Percentiles rank a stretch among this genome's conserved stretches.
Evolutionary conservation across 2,329 filamentous ascomycete genomes (phyloP).

Genomic region (Ophiostoma sp.): DNA sequence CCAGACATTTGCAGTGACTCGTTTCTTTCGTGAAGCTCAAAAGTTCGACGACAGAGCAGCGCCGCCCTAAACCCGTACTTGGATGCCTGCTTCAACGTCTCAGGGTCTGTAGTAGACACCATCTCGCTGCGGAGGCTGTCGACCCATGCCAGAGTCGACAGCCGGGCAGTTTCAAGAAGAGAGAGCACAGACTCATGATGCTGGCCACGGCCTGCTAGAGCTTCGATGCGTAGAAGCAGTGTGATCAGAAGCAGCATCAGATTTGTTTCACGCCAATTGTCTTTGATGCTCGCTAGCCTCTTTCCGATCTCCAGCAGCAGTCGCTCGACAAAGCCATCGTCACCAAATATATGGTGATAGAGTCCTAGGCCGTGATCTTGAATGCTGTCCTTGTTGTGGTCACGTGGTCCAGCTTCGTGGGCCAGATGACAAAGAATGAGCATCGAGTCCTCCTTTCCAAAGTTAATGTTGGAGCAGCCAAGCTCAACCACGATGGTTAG

Average conservation of each 20-base stretch:
- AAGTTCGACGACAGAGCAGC: constrained; percentile 48
- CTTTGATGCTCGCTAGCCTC: constrained; percentile 41
- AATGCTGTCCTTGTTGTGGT: neutral
- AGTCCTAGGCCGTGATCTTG: constrained; percentile 35
- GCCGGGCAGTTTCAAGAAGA: constrained; percentile 41
- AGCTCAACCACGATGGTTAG: constrained; percentile 41
- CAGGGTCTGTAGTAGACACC: constrained; percentile 35
- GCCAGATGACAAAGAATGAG: constrained; percentile 48
- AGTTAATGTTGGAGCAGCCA: constrained; percentile 52
- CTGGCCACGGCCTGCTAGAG: constrained; percentile 25
- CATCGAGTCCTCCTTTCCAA: constrained; percentile 49
- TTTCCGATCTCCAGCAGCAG: constrained; percentile 45
- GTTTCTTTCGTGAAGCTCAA: constrained; percentile 24
- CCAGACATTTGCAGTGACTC: neutral
- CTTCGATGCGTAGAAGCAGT: constrained; percentile 41
- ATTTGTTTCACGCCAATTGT: constrained; percentile 55
- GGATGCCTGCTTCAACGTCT: constrained; percentile 37
- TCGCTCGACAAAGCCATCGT: constrained; percentile 45
- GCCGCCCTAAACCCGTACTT: constrained; percentile 50
- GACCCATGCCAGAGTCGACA: constrained; percentile 48
- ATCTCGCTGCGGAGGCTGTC: constrained; percentile 43
- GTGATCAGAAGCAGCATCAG: constrained; percentile 55
- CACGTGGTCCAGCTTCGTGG: constrained; percentile 51
- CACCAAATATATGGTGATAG: constrained; percentile 45
- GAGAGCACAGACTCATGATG: constrained; percentile 25